Evolutionary conservation across 2,329 filamentous ascomycete species (phyloP).

Genomic region (Didymellaceae sp.): DNA sequence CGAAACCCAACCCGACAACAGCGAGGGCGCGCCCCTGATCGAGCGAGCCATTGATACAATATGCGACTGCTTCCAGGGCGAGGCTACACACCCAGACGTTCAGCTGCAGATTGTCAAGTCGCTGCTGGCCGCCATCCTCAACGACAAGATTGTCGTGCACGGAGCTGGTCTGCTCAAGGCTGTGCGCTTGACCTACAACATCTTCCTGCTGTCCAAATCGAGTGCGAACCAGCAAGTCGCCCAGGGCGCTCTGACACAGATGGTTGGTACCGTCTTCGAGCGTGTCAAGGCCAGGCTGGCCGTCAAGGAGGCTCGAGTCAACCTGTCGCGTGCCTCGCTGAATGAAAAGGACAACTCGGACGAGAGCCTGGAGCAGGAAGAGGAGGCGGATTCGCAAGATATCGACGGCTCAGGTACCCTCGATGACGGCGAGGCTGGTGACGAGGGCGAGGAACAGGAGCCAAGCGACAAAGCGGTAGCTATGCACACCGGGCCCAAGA

Average conservation of each 20-base stretch:
- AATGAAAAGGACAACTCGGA: slow-evolving; percentile 45
- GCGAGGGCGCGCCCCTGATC: slow-evolving; percentile 74
- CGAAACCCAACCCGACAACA: slow-evolving; percentile 47
- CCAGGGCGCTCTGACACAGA: slow-evolving; percentile 95
- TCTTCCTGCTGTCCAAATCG: slow-evolving; percentile 93
- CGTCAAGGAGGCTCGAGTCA: slow-evolving; percentile 80
- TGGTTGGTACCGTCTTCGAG: slow-evolving; percentile 98
- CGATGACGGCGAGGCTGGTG: slow-evolving; percentile 51
- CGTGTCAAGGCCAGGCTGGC: slow-evolving; percentile 85
- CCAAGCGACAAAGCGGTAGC: slow-evolving; percentile 54
- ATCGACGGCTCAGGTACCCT: slow-evolving; percentile 36
- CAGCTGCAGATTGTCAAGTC: slow-evolving; percentile 99
- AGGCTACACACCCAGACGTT: slow-evolving; percentile 88
- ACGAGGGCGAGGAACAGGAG: slow-evolving; percentile 44
- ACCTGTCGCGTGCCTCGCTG: slow-evolving; percentile 55
- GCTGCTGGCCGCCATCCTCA: slow-evolving; percentile 89
- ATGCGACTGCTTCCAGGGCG: slow-evolving; percentile 98
- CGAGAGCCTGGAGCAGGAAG: slow-evolving; percentile 39
- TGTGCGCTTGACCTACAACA: slow-evolving; percentile 97
- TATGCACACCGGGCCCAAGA: slow-evolving; percentile 61
- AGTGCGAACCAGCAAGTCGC: slow-evolving; percentile 96
- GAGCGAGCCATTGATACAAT: slow-evolving; percentile 98
- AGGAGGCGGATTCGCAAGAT: slow-evolving; percentile 29
- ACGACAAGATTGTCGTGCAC: slow-evolving; percentile 98
- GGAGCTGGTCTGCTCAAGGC: slow-evolving; percentile 95